A percentile compares a stretch with the other conserved stretches of the same genome.
Conservation (phyloP, 1,284 basidiomycete species). For the Volvariella volvacea region DNA sequence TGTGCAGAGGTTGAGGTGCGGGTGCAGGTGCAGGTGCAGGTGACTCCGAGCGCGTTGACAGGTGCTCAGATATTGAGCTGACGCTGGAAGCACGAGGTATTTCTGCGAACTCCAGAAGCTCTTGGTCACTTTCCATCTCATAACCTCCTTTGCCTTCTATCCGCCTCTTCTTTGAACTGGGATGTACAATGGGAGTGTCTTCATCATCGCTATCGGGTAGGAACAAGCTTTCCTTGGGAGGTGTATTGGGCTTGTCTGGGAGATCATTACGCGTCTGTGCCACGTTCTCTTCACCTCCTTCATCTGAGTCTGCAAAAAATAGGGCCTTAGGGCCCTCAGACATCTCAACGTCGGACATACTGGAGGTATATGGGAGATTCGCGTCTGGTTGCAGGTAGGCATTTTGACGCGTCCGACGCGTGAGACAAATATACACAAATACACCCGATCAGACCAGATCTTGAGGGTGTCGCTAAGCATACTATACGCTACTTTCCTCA, state of each 20-base stretch:
- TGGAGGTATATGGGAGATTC: slow-evolving; percentile 11
- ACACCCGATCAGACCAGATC: neutral
- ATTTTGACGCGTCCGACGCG: slow-evolving; percentile 17
- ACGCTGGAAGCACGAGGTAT: slow-evolving; percentile 35
- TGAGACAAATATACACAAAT: slow-evolving; percentile 29
- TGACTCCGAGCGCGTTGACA: slow-evolving; percentile 15
- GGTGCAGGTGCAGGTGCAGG: too few relatives aligned
- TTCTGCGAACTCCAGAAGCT: slow-evolving; percentile 23
- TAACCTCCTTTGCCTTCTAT: neutral
- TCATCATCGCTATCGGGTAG: slow-evolving; percentile 57
- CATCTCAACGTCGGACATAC: slow-evolving; percentile 22
- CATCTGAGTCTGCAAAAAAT: slow-evolving; percentile 46
- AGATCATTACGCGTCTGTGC: slow-evolving; percentile 11
- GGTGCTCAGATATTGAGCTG: slow-evolving; percentile 24
- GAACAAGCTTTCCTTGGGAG: slow-evolving; percentile 36
- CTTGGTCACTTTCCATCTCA: slow-evolving; percentile 11
- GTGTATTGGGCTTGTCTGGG: too few relatives aligned
- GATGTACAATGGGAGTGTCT: slow-evolving; percentile 10
- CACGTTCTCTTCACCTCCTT: slow-evolving; percentile 25
- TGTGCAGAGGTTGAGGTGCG: slow-evolving; percentile 16
- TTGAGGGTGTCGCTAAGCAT: slow-evolving; percentile 12
- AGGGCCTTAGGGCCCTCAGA: slow-evolving; percentile 25
- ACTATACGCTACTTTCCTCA: slow-evolving; percentile 12
- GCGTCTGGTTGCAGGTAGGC: slow-evolving; percentile 11
- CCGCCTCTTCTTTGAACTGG: slow-evolving; percentile 12